A percentile compares a stretch with the other conserved stretches of the same genome.
phyloP scores from a whole-genome alignment of 2,329 filamentous ascomycete species.

The Aspergillus novofumigatus region DNA sequence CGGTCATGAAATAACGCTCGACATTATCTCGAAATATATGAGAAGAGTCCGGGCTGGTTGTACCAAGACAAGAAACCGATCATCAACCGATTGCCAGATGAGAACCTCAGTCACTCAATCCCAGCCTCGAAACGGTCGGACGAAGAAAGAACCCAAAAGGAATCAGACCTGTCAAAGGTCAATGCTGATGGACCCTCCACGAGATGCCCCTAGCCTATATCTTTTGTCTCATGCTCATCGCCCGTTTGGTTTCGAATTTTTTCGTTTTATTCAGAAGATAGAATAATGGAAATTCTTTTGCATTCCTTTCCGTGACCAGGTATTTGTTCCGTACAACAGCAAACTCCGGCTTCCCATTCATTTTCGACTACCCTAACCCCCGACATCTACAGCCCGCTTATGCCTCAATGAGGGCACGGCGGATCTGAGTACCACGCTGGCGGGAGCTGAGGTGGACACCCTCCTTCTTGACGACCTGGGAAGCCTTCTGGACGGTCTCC shows the following conservation, averaged over 20 bases:
- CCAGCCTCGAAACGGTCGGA: neutral
- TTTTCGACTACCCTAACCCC: conserved; percentile 25
- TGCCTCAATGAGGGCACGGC: conserved; percentile 58
- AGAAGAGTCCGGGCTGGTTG: conserved; percentile 6
- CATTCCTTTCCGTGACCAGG: conserved; percentile 27
- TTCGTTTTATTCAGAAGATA: conserved; percentile 13
- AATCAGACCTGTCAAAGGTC: neutral
- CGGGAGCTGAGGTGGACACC: conserved; percentile 73
- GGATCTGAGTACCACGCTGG: conserved; percentile 73
- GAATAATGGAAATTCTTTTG: conserved; percentile 16
- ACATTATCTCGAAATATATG: conserved; percentile 10
- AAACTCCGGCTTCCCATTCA: conserved; percentile 36
- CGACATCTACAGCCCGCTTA: conserved; percentile 37
- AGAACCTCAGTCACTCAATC: neutral
- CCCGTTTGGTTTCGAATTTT: conserved; percentile 9
- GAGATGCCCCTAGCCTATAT: neutral
- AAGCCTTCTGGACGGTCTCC: conserved; percentile 90
- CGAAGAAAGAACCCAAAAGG: neutral
- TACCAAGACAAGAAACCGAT: conserved; percentile 1
- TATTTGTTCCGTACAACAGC: conserved; percentile 31
- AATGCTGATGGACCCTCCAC: neutral
- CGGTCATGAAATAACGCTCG: conserved; percentile 16
- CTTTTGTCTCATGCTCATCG: conserved; percentile 4
- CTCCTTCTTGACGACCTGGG: conserved; percentile 62
- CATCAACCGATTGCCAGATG: neutral